phyloP scores from a whole-genome alignment of 768 basidiomycete genomes.

The Suillus americanus region DNA sequence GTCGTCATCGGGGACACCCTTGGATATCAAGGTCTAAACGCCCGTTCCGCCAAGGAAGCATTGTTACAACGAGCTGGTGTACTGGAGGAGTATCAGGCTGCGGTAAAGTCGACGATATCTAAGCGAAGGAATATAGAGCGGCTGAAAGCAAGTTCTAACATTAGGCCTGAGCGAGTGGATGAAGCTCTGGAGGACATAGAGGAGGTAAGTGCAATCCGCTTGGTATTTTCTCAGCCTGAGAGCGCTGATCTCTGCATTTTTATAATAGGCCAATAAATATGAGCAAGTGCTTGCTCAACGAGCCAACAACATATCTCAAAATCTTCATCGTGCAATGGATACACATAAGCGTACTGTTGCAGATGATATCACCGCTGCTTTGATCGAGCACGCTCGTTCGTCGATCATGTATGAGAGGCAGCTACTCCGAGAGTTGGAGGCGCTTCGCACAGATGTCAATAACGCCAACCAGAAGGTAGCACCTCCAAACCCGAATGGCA shows the following conservation, averaged over 20 bases:
- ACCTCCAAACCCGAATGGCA: constrained; percentile 45
- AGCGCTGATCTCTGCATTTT: constrained; percentile 13
- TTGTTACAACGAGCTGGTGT: constrained; percentile 86
- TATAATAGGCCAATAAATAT: constrained; percentile 78
- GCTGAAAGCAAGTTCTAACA: constrained; percentile 81
- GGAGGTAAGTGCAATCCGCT: constrained; percentile 54
- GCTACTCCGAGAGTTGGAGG: constrained; percentile 83
- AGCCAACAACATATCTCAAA: constrained; percentile 92
- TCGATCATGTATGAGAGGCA: constrained; percentile 92
- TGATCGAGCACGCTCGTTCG: constrained; percentile 92
- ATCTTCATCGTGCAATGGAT: constrained; percentile 83
- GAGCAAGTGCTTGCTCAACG: constrained; percentile 82
- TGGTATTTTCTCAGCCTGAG: background rate
- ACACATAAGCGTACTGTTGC: constrained; percentile 85
- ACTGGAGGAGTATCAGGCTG: constrained; percentile 91
- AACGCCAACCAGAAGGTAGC: constrained; percentile 62
- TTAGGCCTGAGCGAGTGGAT: constrained; percentile 82
- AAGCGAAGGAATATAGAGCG: constrained; percentile 92
- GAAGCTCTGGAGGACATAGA: constrained; percentile 92
- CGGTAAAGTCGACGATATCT: constrained; percentile 90
- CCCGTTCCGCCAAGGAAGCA: constrained; percentile 95
- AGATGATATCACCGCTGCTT: constrained; percentile 85
- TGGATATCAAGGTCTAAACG: constrained; percentile 95
- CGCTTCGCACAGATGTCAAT: constrained; percentile 73
- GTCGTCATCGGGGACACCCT: constrained; percentile 95